Evolutionary conservation across 441 rosid species (phyloP).

Genomic region (Eugenia klotzschiana): DNA sequence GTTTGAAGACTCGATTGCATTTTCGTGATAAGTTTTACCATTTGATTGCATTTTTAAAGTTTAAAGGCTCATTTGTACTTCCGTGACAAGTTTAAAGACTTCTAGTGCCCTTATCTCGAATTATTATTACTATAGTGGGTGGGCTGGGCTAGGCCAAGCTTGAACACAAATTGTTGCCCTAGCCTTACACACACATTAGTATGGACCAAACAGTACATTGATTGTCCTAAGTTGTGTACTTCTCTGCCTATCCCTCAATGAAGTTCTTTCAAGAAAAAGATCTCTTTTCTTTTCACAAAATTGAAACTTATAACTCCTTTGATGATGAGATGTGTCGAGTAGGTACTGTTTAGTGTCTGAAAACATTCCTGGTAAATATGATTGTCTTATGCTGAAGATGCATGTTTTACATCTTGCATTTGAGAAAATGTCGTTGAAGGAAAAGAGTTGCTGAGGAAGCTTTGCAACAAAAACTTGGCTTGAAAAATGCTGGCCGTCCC

Average conservation of each 20-base stretch:
- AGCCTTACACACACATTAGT: no score
- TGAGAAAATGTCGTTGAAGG: slow-evolving; percentile 74
- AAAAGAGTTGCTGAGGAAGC: slow-evolving; percentile 84
- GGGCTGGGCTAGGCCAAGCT: no score
- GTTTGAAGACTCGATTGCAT: no score
- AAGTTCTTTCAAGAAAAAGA: neutral
- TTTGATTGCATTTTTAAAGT: no score
- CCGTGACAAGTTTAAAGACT: no score
- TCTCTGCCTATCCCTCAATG: neutral
- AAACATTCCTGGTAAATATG: neutral
- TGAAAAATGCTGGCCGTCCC: slow-evolving; percentile 52
- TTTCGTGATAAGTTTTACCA: no score
- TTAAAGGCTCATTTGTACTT: no score
- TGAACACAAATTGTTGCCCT: no score
- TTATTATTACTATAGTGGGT: no score
- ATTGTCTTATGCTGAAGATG: neutral
- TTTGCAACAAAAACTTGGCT: slow-evolving; percentile 64
- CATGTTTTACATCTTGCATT: slow-evolving; percentile 52
- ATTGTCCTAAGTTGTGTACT: neutral
- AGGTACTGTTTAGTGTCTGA: neutral
- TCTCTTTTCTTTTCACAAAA: neutral
- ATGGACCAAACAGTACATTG: neutral
- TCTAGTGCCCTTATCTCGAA: no score
- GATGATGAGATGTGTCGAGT: neutral
- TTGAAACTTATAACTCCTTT: neutral